Percentiles rank a stretch among this genome's conserved stretches.
These are phyloP conservation scores for Stephania yunnanensis DNA, from an alignment of 164 flowering plant species.

Conservation along the genomic window DNA sequence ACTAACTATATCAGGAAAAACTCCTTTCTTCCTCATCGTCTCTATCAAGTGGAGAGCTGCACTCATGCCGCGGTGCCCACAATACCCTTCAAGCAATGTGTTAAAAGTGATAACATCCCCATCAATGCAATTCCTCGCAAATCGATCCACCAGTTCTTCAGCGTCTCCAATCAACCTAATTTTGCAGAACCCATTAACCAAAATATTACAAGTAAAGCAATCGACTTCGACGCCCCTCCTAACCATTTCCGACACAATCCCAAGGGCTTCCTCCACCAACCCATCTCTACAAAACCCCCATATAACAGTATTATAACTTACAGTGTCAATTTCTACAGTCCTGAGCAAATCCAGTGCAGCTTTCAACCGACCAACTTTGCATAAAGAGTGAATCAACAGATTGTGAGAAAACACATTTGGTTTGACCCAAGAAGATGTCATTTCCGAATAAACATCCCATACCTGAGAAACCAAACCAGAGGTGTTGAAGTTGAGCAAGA, in stretches of 20 bases:
- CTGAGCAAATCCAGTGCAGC: slow-evolving; percentile 48
- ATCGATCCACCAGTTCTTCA: slow-evolving; percentile 36
- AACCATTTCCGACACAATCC: slow-evolving; percentile 65
- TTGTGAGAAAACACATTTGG: slow-evolving; percentile 57
- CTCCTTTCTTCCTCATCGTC: slow-evolving; percentile 39
- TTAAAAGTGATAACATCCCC: slow-evolving; percentile 52
- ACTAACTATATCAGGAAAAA: slow-evolving; percentile 54
- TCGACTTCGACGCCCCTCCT: slow-evolving; percentile 53
- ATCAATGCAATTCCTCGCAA: slow-evolving; percentile 30
- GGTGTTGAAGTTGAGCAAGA: slow-evolving; percentile 45
- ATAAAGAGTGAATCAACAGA: slow-evolving; percentile 58
- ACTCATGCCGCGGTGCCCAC: slow-evolving; percentile 38
- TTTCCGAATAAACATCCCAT: slow-evolving; percentile 42
- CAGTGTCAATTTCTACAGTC: slow-evolving; percentile 36
- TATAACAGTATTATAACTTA: slow-evolving; percentile 67
- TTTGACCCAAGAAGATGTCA: slow-evolving; percentile 40
- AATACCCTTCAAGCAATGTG: slow-evolving; percentile 57
- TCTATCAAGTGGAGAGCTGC: slow-evolving; percentile 36
- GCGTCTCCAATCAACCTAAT: slow-evolving; percentile 48
- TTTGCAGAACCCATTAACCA: slow-evolving; percentile 62
- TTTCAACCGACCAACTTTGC: slow-evolving; percentile 59
- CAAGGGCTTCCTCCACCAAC: slow-evolving; percentile 41
- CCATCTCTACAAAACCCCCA: slow-evolving; percentile 67
- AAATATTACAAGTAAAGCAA: slow-evolving; percentile 53
- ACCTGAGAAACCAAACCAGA: slow-evolving; percentile 64